Percentiles rank a stretch among this genome's conserved stretches.
phyloP scores from a whole-genome alignment of 108 stramenopile genomes.

The Bacterosira constricta region DNA sequence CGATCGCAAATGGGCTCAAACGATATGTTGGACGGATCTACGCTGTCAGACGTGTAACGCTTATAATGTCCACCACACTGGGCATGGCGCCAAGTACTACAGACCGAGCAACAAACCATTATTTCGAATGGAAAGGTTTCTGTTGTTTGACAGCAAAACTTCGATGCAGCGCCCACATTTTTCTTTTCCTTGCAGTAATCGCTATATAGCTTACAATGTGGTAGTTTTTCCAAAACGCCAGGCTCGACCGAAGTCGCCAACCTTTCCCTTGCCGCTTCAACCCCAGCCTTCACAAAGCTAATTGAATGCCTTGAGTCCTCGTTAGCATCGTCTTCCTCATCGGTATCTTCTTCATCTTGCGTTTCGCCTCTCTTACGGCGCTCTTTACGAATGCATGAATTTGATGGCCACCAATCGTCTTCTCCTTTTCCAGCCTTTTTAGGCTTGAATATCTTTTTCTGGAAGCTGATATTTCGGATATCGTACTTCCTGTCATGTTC shows the following conservation, averaged over 20 bases:
- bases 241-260: slow-evolving; percentile 60
- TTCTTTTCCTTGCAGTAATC: slow-evolving; percentile 39
- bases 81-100: slow-evolving; percentile 88
- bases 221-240: slow-evolving; percentile 81
- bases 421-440: background rate
- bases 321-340: slow-evolving; percentile 41
- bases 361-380: slow-evolving; percentile 40
- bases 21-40: slow-evolving; percentile 40
- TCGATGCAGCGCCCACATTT: slow-evolving; percentile 48
- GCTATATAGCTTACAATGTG: slow-evolving; percentile 79
- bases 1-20: slow-evolving; percentile 77
- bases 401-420: slow-evolving; percentile 84
- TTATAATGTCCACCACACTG: slow-evolving; percentile 87
- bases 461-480: background rate
- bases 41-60: slow-evolving; percentile 58
- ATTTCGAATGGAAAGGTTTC: slow-evolving; percentile 69
- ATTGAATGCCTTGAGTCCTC: slow-evolving; percentile 15
- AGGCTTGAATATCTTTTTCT: slow-evolving; percentile 1
- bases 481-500: background rate
- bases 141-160: slow-evolving; percentile 83
- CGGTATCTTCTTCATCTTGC: slow-evolving; percentile 49
- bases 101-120: slow-evolving; percentile 85
- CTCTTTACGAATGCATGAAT: slow-evolving; percentile 59
- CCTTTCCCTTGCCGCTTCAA: slow-evolving; percentile 25
- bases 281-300: slow-evolving; percentile 18